Evolutionary conservation across 176 grass and related monocot species (phyloP), one percentile per base, ranked within the genome.

Genomic region (Thinopyrum elongatum): DNA sequence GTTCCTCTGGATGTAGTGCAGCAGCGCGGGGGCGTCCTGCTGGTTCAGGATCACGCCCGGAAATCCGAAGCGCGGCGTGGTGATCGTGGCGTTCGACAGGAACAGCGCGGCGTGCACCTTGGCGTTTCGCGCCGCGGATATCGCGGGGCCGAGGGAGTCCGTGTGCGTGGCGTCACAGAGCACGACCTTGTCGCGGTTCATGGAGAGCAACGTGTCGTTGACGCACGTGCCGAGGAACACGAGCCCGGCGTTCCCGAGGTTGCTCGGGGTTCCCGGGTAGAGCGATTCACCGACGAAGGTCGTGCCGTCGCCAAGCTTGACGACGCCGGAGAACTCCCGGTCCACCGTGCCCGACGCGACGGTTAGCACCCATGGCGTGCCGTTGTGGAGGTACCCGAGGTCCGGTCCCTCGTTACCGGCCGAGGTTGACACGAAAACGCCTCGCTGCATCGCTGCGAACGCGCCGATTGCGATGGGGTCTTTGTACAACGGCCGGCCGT

Each of bases 381-480:
- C n/a, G n/a, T n/a, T n/a, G n/a, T n/a, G n/a, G n/a, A n/a, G n/a
- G n/a, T n/a, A n/a, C n/a, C n/a, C n/a, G n/a, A n/a, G n/a, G n/a
- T n/a, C n/a, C n/a, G n/a, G n/a, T n/a, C n/a, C n/a, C n/a, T n/a
- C n/a, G n/a, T n/a, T n/a, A n/a, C n/a, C n/a, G n/a, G n/a, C n/a
- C n/a, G n/a, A n/a, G n/a, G n/a, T n/a, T n/a, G n/a, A n/a, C n/a
- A n/a, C n/a, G n/a, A n/a, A n/a, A n/a, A n/a, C n/a, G n/a, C n/a
- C n/a, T n/a, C n/a, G n/a, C n/a, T n/a, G n/a, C n/a, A n/a, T 89
- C 57, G 92, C 92, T 1, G 92, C 86, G 82, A 92, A 97, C 8
- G 88, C 8, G 29, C 86, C 95, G 5, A 36, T 44, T 9, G 3
- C 30, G 6, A 36, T 5, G 35, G 35, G 35, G 35, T 36, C 35